Conservation (phyloP, 2,329 filamentous ascomycete species). For the Sarocladium brachiariae region DNA sequence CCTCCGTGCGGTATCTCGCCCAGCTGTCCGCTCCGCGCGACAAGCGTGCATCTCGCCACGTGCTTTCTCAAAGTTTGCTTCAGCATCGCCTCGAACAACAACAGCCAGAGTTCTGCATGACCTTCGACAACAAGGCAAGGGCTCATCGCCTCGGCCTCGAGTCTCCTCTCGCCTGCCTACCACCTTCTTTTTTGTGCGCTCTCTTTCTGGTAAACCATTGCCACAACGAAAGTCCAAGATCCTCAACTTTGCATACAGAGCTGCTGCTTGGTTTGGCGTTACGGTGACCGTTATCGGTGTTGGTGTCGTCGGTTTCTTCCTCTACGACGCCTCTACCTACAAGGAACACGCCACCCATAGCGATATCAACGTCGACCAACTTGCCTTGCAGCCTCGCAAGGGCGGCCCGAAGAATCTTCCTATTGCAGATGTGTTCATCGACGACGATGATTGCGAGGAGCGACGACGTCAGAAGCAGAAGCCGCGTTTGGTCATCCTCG, state of each 20-base stretch:
- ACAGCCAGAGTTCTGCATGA: conserved; percentile 1
- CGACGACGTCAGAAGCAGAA: conserved; percentile 74
- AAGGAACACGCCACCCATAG: conserved; percentile 57
- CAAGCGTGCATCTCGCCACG: background rate
- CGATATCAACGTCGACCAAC: conserved; percentile 77
- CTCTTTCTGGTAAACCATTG: conserved; percentile 46
- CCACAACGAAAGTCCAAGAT: conserved; percentile 40
- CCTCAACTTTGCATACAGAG: conserved; percentile 58
- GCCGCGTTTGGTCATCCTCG: conserved; percentile 84
- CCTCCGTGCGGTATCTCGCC: background rate
- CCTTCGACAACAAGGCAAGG: background rate
- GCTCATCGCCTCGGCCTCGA: background rate
- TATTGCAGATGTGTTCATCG: conserved; percentile 79
- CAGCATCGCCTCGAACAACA: background rate
- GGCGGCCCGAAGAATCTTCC: conserved; percentile 95
- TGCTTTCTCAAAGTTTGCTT: background rate
- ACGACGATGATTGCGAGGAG: conserved; percentile 74
- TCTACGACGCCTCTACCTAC: conserved; percentile 92
- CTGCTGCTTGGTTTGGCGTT: conserved; percentile 57
- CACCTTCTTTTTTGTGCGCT: conserved; percentile 24
- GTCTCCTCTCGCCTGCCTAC: background rate
- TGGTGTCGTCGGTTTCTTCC: conserved; percentile 75
- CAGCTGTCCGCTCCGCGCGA: background rate
- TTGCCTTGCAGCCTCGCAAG: conserved; percentile 71
- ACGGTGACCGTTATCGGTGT: conserved; percentile 64